Evolutionary conservation across 257 asterid species (phyloP), one percentile per base, ranked within the genome.

Genomic region (Gentiana macrophylla): DNA sequence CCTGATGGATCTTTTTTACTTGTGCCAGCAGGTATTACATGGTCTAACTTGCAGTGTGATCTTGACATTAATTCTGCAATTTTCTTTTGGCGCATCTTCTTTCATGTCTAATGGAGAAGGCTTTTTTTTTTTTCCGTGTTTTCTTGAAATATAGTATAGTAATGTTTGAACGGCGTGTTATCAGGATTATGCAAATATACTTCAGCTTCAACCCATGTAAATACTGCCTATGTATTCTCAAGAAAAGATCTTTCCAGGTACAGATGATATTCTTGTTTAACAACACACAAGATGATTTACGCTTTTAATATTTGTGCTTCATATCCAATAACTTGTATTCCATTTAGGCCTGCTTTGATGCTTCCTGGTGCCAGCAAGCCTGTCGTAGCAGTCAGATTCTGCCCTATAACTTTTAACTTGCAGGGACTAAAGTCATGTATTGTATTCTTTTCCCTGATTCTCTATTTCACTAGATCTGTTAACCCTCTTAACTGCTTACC

Each of bases 331-430:
- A 7, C 44, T 38, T 3, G 44, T 62, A 49, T 53, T 57, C 34
- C 62, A 8, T 61, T 47, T 80, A 92, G 99, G 75, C 99, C 99
- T 52, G 94, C 99, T 37, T 81, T 92, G 66, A 81, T 92, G 88
- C 95, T 92, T 55, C 97, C 99, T 36, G 93, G 97, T 66, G 93
- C 99, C 32, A 92, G 86, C 84, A 92, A 79, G 75, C 94, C 99
- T 45, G 82, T 85, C 62, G 88, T 92, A 46, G 97, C 95, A n/a
- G 83, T 86, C 69, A 94, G 99, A 53, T 88, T 92, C 78, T 92
- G 99, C 79, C 95, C 97, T 47, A 4, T 71, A 55, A 70, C 70
- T 63, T 88, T 78, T 72, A 64, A 67, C 60, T 68, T 81, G 79
- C 77, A 77, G 60, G 94, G 94, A 70, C 65, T 91, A 56, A 80